Base-by-base conservation (phyloP, 345 rosid genomes). In the Gossypium herbaceum region DNA sequence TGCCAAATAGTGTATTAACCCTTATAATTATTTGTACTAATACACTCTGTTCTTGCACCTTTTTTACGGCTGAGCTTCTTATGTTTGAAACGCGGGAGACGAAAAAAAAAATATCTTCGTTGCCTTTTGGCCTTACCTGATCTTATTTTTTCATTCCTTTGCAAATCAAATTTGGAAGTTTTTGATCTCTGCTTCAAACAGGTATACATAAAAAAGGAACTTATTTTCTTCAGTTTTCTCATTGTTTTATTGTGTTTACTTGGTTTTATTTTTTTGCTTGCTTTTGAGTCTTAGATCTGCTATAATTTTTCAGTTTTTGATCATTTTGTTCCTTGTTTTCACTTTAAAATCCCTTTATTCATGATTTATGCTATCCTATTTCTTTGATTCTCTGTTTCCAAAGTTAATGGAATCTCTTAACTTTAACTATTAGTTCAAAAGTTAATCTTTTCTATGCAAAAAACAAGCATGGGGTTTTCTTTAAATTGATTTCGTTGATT, bases 21-120 rank as follows among this genome's bases (percentile, higher is more conserved):
- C 7, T 16, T 29, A 15, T 59, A 0, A 3, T 16, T 63, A 22
- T 12, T 15, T 12, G 6, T 9, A 51, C 11, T 20, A 20, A 19
- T 43, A 43, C 3, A 6, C 20, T 47, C 20, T 68, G 20, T 7
- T 48, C 4, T 16, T 0, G 12, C 44, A 0, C 58, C 3, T 9
- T 7, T 15, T 2, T 16, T 16, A 24, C 58, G 6, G 9, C 22
- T 50, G 57, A 34, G 41, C 58, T 50, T 50, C 58, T 7, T 9
- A 8, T 17, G 59, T 25, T 68, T 50, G 12, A 25, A 68, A 50
- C 58, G 72, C 72, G 72, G 72, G 72, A 25, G 44, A 50, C 44
- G 5, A 48, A 68, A 68, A 10, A 0, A 9, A 25, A 19, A 24
- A 48, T 0, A 5, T 34, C 34, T 24, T 8, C 1, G 43, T 8